Base-by-base conservation (phyloP, 2,329 filamentous ascomycete genomes). In the Claviceps digitariae region DNA sequence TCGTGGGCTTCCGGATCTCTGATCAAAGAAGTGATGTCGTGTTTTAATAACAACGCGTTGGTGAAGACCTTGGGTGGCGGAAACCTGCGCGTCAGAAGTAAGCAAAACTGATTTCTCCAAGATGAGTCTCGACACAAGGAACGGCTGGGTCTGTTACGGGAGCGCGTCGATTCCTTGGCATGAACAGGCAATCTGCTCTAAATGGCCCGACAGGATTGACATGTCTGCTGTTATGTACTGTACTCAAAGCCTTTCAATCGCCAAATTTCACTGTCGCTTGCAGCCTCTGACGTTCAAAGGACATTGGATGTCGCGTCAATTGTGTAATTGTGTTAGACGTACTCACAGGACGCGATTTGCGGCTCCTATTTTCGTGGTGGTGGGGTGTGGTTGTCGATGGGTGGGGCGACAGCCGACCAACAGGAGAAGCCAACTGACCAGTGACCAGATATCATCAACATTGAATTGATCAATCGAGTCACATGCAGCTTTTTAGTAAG, bases 1-100 rank as follows among this genome's bases (percentile, higher is more conserved):
- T 98, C 93, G 71, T 97, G 91, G 23, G 86, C 73, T 69, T 98
- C 93, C 3, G 91, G 96, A 67, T 98, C 93, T 56, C 93, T 87
- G 63, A 98, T 96, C 48, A 98, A 74, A 13, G 87, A 81, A 4
- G 93, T 97, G 61, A 98, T 97, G 68, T 98, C 93, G 68, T 90
- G 84, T 59, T 83, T 83, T 54, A 85, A 83, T 49, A 97, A 82
- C 41, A 98, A 78, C 36, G 93, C 90, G 67, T 95, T 96, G 60
- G 90, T 93, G 72, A 97, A 98, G 64, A 93, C 90, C 63, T 88
- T 94, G n/a, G 91, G 88, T 2, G 81, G 81, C 43, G 88, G 88
- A 62, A 97, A 97, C 36, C 89, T 94, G 15, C n/a, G 58, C 12
- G 2, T 50, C 52, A 57, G 49, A 57, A 25, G 4, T 51, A 9